These are phyloP conservation scores for Solanum neorickii DNA, from an alignment of 257 asterid genomes.

Conservation along the genomic window DNA sequence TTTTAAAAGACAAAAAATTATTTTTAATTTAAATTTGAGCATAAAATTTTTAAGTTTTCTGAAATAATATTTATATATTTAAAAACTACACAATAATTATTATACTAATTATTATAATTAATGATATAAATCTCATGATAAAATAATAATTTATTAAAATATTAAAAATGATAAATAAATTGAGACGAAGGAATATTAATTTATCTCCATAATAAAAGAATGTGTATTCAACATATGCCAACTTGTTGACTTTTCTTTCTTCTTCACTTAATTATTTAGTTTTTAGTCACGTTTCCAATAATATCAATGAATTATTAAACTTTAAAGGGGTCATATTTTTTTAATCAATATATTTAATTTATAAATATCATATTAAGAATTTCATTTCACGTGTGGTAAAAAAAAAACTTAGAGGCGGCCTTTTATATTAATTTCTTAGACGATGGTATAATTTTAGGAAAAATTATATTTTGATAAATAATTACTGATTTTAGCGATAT, in stretches of 20 bases:
- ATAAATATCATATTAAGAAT: background rate
- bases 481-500: too few species aligned
- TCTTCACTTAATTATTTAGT: background rate
- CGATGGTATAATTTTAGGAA: background rate
- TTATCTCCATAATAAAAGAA: background rate
- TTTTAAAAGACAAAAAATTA: accelerated
- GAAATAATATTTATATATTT: too few species aligned
- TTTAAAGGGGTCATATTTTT: background rate
- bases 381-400: background rate
- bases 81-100: too few species aligned
- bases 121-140: accelerated
- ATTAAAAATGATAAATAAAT: too few species aligned
- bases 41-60: too few species aligned
- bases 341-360: background rate
- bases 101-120: too few species aligned
- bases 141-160: background rate
- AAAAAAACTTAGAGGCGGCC: background rate
- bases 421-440: too few species aligned
- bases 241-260: background rate
- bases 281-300: background rate
- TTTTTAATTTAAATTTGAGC: accelerated
- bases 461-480: too few species aligned
- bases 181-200: too few species aligned
- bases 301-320: background rate
- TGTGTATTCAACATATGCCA: background rate